Base-by-base conservation (phyloP, 1,284 basidiomycete species). In the Ceratobasidium sp. region DNA sequence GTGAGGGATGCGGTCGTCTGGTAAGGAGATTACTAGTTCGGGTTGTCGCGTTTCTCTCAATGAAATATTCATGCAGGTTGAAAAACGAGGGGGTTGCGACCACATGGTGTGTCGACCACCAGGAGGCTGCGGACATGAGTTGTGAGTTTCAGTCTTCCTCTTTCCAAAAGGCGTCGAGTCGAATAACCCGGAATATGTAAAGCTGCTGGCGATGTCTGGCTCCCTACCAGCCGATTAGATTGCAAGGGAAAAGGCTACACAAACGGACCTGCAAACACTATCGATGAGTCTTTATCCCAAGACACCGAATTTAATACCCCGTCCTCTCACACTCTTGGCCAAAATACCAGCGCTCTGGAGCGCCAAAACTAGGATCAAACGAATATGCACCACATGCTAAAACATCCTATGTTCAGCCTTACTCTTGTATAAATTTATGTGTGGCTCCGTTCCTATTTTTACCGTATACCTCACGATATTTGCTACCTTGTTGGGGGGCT, bases 121-220 rank as follows among this genome's bases (percentile, higher is more conserved):
- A 17, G 58, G 17, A 39, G 58, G 58, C 20, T 61, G 58, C 39
- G 58, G 58, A n/a, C 58, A 61, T 10, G 33, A 35, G 35, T 61
- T 61, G 58, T 61, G 23, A 61, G 58, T 61, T 2, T 6, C 20
- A 20, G 17, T 17, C 8, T 33, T 7, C 31, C 3, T 33, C 37
- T n/a, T 33, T 60, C 28, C 28, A 26, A 31, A 23, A 35, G n/a
- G 13, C 6, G 26, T 56, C 28, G 10, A 28, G 28, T 28, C 17
- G 10, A 8, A 23, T 28, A 13, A 10, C 54, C 42, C 17, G 42
- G 42, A 17, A 17, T 17, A 17, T 6, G 17, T 13, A 45, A 45
- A 61, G 58, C n/a, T 61, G 58, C 20, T 61, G 58, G 58, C 58
- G 33, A 23, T 61, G 58, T 23, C 58, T 61, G 6, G 58, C 35